Base-by-base conservation (phyloP, 2,329 filamentous ascomycete genomes). In the Penicillium hordei region DNA sequence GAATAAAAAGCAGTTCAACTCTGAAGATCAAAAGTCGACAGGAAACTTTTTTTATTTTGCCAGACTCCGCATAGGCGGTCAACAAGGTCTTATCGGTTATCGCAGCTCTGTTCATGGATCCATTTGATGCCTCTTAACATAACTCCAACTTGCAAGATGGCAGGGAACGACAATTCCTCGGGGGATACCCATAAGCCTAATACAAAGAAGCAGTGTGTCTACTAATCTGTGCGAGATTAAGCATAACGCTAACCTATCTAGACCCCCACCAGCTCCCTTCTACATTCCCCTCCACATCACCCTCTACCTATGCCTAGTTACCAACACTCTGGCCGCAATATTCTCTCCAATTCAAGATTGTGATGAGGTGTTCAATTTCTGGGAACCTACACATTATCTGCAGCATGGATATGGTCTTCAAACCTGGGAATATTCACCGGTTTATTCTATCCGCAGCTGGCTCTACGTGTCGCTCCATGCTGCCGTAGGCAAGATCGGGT, bases 281-380 rank as follows among this genome's bases (percentile, higher is more conserved):
- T 82, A 82, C 61, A 80, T 94, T 60, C 82, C 89, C 65, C 85
- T 91, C 55, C 89, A 90, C 64, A 82, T 85, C 46, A 89, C 89
- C 13, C 95, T 97, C 73, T 94, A 89, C 70, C 76, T 91, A 62
- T 94, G 95, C 73, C 79, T 95, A 45, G 79, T 81, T 31, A 87
- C 89, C 63, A 91, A 91, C 70, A 64, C 89, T 19, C 68, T 93
- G 23, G 90, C 93, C 7, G 94, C 93, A 12, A 70, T 89, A 33
- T 93, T 88, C 72, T 88, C 92, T 2, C 94, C 94, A 0, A 96
- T 99, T 64, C 93, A 97, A 74, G 94, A 99, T 76, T 99, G 94
- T 73, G 94, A 99, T 69, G 94, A 99, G 79, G 93, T 93, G 12
- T 99, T 96, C 83, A 99, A 99, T 75, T 99, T 96, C 80, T 99